Evolutionary conservation across 805 yeast species (phyloP), one percentile per base, ranked within the genome.

Genomic region (Metschnikowia kofuensis): DNA sequence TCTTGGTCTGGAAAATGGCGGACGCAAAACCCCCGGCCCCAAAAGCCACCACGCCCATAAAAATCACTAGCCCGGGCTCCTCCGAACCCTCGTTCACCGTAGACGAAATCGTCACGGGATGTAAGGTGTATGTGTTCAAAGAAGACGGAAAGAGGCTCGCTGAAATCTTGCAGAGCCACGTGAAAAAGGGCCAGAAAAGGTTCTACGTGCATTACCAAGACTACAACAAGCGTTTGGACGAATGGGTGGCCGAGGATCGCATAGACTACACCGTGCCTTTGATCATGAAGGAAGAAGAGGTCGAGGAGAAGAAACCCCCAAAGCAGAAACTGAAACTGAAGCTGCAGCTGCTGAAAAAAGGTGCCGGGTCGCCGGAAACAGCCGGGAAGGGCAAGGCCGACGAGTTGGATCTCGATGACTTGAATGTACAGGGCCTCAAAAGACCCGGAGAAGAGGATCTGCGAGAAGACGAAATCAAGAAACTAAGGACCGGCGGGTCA

Each of bases 181-280:
- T 78, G 40, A 83, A 87, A 60, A 85, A 89, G 63, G 89, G 91
- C 12, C 80, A 86, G 52, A 81, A 83, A 31, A 87, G 82, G 55
- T 91, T 85, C 66, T 94, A 94, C 64, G 96, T 94, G 30, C 99
- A 94, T 67, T 94, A 90, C 69, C 89, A 83, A 45, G 96, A 91
- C 57, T 94, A 85, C 74, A 94, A 94, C 73, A 94, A 94, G 53
- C 86, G 99, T 66, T 77, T 94, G 57, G 99, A 94, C 70, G 99
- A 94, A 66, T 92, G 98, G 98, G 81, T 94, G 7, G 74, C 78
- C 16, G 75, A 80, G 5, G 84, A 82, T 35, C 76, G 95, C 45
- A 83, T 94, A 10, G 88, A 89, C 63, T 77, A 83, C 46, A 71
- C 76, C n/a, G 72, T 82, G 47, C 89, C 89, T 0, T 80, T 92